Evolutionary conservation across 2,329 filamentous ascomycete species (phyloP), one percentile per base, ranked within the genome.

Genomic region (Penicillium sp.): DNA sequence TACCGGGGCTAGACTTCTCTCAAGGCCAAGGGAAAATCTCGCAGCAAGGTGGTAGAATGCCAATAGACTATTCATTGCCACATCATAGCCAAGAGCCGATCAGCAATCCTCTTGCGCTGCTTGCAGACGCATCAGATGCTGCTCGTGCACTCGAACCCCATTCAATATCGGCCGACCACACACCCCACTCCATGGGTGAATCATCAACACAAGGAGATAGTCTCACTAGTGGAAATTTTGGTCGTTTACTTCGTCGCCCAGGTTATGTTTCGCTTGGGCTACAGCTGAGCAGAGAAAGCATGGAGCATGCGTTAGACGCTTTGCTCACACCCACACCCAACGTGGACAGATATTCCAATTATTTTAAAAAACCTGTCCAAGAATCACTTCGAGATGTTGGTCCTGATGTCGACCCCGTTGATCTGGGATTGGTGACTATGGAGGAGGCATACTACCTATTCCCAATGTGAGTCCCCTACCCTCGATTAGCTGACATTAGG

Each of bases 331-430:
- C 52, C 3, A 11, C 57, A 10, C 42, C 29, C 6, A 39, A 60
- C 16, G 35, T 51, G 9, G 52, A 56, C 26, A 45, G 55, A 26
- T 61, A 64, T 26, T 57, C 55, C 2, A 58, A 71, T 44, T 71
- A 71, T 46, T 71, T 71, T 42, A 60, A 62, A 27, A 48, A 51
- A 1, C 44, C 58, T 3, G 33, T 51, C 42, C 46, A 44, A 4
- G 31, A 50, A 1, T 50, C 56, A n/a, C 53, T 49, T 9, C 61
- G 63, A 13, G 70, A 72, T 57, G 43, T 62, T 29, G 67, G 68
- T 2, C 66, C 68, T 0, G 69, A 72, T 31, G 42, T 72, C 1
- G 68, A 71, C 50, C 69, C 70, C 1, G 57, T 72, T 1, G 69
- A 72, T 13, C 52, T 69, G 5, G 67, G 67, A 1, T 37, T 72